phyloP scores from a whole-genome alignment of 208 protist species.

The Wallacemonas sp. region DNA sequence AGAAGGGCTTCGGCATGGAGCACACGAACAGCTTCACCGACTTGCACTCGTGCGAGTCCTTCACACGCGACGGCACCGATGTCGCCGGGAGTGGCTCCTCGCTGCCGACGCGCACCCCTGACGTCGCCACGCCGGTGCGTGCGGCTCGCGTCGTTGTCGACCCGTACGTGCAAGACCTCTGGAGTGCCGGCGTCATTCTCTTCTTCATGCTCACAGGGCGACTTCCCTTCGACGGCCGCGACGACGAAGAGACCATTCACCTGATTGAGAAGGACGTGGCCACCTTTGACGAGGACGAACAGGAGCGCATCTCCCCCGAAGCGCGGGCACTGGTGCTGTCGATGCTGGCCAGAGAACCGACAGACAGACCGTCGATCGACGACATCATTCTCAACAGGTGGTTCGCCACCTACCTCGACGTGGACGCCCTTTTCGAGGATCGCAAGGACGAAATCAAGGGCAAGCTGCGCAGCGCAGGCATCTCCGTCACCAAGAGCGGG shows the following conservation, averaged over 20 bases:
- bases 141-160: constrained; percentile 34
- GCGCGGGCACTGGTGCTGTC: constrained; percentile 54
- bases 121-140: neutral
- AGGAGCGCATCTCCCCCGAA: constrained; percentile 57
- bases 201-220: constrained; percentile 95
- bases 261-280: constrained; percentile 71
- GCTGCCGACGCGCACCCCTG: neutral
- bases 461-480: constrained; percentile 13
- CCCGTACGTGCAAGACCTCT: constrained; percentile 90
- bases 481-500: neutral
- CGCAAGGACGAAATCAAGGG: constrained; percentile 38
- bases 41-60: constrained; percentile 1
- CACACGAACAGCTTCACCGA: constrained; percentile 6
- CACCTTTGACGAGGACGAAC: constrained; percentile 69
- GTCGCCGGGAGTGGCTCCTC: constrained; percentile 1
- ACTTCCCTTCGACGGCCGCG: constrained; percentile 95
- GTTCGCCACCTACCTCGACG: constrained; percentile 72
- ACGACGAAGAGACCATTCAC: constrained; percentile 94
- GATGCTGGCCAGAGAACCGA: constrained; percentile 87
- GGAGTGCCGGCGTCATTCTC: constrained; percentile 92
- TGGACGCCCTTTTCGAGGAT: constrained; percentile 67
- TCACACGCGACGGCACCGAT: neutral
- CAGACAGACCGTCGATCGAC: constrained; percentile 75
- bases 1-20: constrained; percentile 6
- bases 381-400: constrained; percentile 88